phyloP scores from a whole-genome alignment of 768 basidiomycete genomes.

The Boletus insuetus region DNA sequence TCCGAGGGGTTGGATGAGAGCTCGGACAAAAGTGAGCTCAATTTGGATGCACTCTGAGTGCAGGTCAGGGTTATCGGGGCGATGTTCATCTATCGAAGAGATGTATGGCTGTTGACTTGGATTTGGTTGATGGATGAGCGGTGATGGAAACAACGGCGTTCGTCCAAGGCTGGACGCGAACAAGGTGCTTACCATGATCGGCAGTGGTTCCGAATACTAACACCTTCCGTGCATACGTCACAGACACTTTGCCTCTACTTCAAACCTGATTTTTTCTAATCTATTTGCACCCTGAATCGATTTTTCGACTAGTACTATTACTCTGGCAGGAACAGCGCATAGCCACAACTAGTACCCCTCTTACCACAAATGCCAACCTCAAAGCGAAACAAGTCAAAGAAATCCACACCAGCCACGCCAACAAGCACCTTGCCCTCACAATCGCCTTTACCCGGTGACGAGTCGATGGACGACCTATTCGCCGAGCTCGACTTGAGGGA shows the following conservation, averaged over 20 bases:
- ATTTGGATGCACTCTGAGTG: constrained; percentile 29
- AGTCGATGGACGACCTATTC: constrained; percentile 72
- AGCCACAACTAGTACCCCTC: constrained; percentile 10
- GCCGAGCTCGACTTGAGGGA: constrained; percentile 72
- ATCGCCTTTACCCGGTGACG: constrained; percentile 38
- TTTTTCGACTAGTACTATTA: too few relatives aligned
- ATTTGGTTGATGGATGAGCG: neutral
- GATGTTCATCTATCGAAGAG: constrained; percentile 19
- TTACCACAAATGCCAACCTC: constrained; percentile 22
- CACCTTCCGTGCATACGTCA: too few relatives aligned
- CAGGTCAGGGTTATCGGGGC: constrained; percentile 15
- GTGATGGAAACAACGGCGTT: neutral
- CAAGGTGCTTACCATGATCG: constrained; percentile 5
- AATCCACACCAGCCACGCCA: constrained; percentile 33
- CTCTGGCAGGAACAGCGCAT: neutral
- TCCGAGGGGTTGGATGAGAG: constrained; percentile 32
- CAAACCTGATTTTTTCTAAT: too few relatives aligned
- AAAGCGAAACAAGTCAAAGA: constrained; percentile 59
- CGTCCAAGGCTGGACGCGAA: neutral
- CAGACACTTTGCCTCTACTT: too few relatives aligned
- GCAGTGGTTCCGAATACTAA: neutral
- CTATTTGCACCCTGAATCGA: too few relatives aligned
- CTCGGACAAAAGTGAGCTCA: constrained; percentile 33
- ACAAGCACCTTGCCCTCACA: constrained; percentile 21
- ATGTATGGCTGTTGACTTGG: neutral